Evolutionary conservation across 768 basidiomycete species (phyloP), one percentile per base, ranked within the genome.

Genomic region (Boletus sp.): DNA sequence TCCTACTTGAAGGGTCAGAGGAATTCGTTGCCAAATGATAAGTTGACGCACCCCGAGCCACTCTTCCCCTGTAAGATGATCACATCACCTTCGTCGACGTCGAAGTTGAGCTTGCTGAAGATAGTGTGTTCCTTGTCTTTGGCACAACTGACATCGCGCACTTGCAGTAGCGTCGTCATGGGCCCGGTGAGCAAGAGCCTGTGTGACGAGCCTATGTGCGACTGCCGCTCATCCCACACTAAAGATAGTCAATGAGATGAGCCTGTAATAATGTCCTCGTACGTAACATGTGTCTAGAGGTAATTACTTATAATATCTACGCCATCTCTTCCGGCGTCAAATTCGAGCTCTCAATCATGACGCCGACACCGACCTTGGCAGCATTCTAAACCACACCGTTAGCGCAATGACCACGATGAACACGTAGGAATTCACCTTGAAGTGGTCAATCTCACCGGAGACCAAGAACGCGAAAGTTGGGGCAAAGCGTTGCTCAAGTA

Each of bases 381-480:
- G 92, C 78, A 72, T 93, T 94, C 93, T 98, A 60, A 46, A 56
- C 5, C 29, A 42, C 6, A 41, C 30, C 19, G 29, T 54, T 14
- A 54, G 56, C 25, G 13, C 14, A 33, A 15, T 23, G 13, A 33
- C 15, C 32, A 56, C 9, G 17, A 49, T 15, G 46, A 52, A 49
- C 5, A 39, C 4, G 5, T 42, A 60, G 7, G 53, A 23, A 54
- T 74, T 58, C 63, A 92, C 94, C 86, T 95, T 98, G 79, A 93
- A 88, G 81, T 99, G 97, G 72, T 99, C 97, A 62, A 99, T 93
- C 79, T 99, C 97, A 10, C 97, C 97, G 17, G 92, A 83, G 43
- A 99, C 85, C 63, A 95, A 72, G 80, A 99, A 97, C 14, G 93
- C 85, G 67, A 99, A 98, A 9, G 91, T 84, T 5, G 97, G 97